Conservation (phyloP, 805 yeast genomes). For the Wickerhamiella azymoides region DNA sequence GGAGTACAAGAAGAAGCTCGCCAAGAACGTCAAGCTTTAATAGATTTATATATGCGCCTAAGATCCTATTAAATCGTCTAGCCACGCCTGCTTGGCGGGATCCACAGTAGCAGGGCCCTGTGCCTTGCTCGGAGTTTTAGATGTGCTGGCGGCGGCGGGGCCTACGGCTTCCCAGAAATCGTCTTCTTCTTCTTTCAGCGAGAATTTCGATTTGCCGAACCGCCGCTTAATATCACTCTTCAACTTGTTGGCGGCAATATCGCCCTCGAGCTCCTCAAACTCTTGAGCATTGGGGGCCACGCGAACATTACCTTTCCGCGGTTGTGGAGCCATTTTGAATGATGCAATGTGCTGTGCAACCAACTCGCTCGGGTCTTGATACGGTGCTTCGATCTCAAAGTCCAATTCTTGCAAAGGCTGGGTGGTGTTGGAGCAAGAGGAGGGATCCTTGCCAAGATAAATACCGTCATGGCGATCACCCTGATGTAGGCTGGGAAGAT, state of each 20-base stretch:
- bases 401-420: neutral
- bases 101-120: constrained; percentile 4
- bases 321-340: constrained; percentile 2
- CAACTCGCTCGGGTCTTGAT: constrained; percentile 6
- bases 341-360: constrained; percentile 8
- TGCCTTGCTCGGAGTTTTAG: neutral
- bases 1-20: constrained; percentile 88
- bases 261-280: constrained; percentile 5
- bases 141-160: neutral
- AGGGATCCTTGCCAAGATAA: neutral
- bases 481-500: neutral
- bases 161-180: constrained; percentile 15
- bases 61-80: constrained; percentile 9
- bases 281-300: neutral
- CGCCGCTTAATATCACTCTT: constrained; percentile 6
- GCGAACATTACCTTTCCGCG: neutral
- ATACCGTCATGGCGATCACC: neutral
- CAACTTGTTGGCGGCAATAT: constrained; percentile 2
- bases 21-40: constrained; percentile 47
- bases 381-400: neutral
- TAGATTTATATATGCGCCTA: no score
- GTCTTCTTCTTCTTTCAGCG: constrained; percentile 15
- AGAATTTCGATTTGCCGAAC: neutral
- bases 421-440: neutral
- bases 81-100: constrained; percentile 9